Base-by-base conservation (phyloP, 768 basidiomycete genomes). In the Vararia minispora region DNA sequence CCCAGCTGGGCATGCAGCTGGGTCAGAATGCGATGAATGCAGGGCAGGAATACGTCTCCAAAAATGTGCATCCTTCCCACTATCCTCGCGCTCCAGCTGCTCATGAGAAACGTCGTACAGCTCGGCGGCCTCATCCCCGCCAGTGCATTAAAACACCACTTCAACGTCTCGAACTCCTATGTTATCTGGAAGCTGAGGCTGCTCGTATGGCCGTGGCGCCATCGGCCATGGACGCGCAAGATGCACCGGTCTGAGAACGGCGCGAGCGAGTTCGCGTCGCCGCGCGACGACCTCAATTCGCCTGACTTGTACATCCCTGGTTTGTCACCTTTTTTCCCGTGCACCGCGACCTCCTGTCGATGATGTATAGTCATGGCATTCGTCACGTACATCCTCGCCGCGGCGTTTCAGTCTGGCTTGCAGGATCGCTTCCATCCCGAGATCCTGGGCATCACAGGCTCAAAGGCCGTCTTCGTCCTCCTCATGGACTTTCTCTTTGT, bases 291-390 rank as follows among this genome's bases (percentile, higher is more conserved):
- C 53, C 74, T 98, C 48, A 98, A 98, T 51, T 82, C 78, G 39
- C 95, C 95, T 0, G 95, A 99, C 61, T 63, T 99, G 14, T 99
- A 99, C 57, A 98, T 99, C 45, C 95, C 95, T 2, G 66, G 90
- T 90, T 37, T 29, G 68, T 56, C 26, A 6, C 6, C 39, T 29
- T 20, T 11, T 42, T 22, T 23, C 2, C 13, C 21, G 40, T 28
- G 3, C 32, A 33, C 26, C 39, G 28, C 27, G 40, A 17, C 31
- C 37, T 9, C 43, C 24, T 22, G 41, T 35, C 39, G 11, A 16
- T 24, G 13, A 42, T 42, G 16, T 29, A 26, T 47, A 92, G 88
- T 79, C 9, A 98, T 99, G 95, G 87, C 91, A 0, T 68, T 98
- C 13, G 88, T 94, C 22, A 95, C 95, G 0, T 98, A 98, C 55